Evolutionary conservation across 2,329 filamentous ascomycete genomes (phyloP).

Genomic region (Cladosporium oxysporum): DNA sequence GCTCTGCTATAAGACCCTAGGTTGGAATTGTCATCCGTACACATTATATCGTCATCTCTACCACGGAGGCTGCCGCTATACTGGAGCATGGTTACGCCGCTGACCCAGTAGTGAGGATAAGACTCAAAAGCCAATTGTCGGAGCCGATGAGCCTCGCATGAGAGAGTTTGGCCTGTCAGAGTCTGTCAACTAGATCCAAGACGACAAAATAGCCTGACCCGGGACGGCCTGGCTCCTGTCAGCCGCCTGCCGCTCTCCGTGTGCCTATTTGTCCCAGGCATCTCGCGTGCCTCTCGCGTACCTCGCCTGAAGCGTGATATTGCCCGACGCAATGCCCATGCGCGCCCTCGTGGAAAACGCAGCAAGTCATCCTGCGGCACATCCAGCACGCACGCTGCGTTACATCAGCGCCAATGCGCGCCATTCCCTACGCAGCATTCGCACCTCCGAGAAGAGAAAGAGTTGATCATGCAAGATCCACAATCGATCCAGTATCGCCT

Average conservation of each 20-base stretch:
- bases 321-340: background rate
- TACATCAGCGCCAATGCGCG: constrained; percentile 5
- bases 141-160: constrained; percentile 1
- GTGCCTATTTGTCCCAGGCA: background rate
- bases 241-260: constrained; percentile 3
- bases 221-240: background rate
- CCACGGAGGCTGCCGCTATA: background rate
- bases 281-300: background rate
- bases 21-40: background rate
- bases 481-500: constrained; percentile 1
- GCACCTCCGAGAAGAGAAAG: background rate
- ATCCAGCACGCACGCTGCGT: background rate
- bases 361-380: background rate
- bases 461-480: constrained; percentile 7
- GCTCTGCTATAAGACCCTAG: background rate
- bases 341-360: background rate
- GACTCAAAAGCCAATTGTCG: background rate
- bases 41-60: background rate
- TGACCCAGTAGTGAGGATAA: constrained; percentile 14
- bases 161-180: constrained; percentile 1
- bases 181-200: background rate
- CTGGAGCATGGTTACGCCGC: constrained; percentile 1
- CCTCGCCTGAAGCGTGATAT: background rate
- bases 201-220: background rate
- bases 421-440: background rate